Evolutionary conservation across 2,329 filamentous ascomycete species (phyloP), one percentile per base, ranked within the genome.

Genomic region (Aspergillus amoenus): DNA sequence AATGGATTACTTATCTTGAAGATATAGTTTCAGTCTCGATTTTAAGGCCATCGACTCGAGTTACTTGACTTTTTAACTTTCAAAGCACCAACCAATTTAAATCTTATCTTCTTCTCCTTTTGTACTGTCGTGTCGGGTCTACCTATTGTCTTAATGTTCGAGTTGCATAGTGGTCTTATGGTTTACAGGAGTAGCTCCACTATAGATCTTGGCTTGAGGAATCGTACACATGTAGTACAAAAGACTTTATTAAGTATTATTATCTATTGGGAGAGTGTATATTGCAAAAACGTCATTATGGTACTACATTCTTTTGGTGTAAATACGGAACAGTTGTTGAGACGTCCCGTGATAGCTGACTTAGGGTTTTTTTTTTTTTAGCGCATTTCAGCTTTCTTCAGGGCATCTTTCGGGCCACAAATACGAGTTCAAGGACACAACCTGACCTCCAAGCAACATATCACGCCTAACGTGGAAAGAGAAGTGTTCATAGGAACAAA

Each of bases 401-500:
- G 24, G 44, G n/a, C 44, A 18, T 30, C 43, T 17, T 45, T 45
- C 34, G 27, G 44, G 27, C 9, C 44, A 34, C 18, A 34, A n/a
- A 47, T 47, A 47, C 24, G 44, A 13, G 34, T 34, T 37, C n/a
- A 27, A 34, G 37, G 15, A 49, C 24, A 52, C 18, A 42, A 45
- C 39, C 46, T 27, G 49, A 27, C 47, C 40, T 56, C 24, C 24
- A 43, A 22, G 37, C 41, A 55, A 44, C 18, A 55, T 30, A 53
- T 21, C 52, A 56, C 45, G 42, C 42, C 52, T 57, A 21, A 41
- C n/a, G 27, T 57, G 61, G 55, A 56, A 63, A 47, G 59, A 61
- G 50, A 51, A 57, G 55, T 64, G 13, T 37, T n/a, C 34, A n/a
- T 37, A 37, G 15, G 62, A 68, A 65, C 66, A 62, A 32, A 51